Base-by-base conservation (phyloP, 257 asterid species). In the Echium plantagineum region DNA sequence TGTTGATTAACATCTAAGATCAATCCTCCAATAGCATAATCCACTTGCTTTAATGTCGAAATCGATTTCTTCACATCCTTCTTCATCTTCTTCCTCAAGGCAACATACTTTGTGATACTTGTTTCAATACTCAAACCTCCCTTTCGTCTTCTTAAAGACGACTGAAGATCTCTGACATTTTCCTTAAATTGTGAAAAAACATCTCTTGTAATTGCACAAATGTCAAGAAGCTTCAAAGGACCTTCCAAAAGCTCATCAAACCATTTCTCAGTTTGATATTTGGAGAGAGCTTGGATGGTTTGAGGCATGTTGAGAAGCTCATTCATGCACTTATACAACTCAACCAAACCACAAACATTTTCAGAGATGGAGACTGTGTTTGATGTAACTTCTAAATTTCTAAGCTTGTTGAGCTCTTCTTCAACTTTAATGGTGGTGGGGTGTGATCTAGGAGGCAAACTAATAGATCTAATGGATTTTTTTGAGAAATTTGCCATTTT, bases 11-110 rank as follows among this genome's bases (percentile, higher is more conserved):
- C 32, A 28, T 28, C 32, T 28, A 28, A 1, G 5, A 28, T 28
- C 5, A 6, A 70, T 18, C 52, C 9, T 5, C 7, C 49, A 24
- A 61, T 64, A 17, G 57, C 66, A 9, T 47, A 62, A 61, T 71
- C 75, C 3, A 72, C 60, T 59, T 62, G 57, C 55, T 71, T 71
- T 62, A 67, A 55, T 9, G 65, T 28, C 5, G 32, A 28, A 18
- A 63, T 57, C 20, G 48, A 67, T 59, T 46, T 72, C 60, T 59
- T 63, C 38, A 60, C 63, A 15, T 63, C 67, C 57, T 53, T 67
- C 73, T 72, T 72, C 70, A 63, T 67, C 63, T 71, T 66, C 76
- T 62, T 71, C 21, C 66, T 59, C 20, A 54, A 64, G 16, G 63
- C 60, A 13, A 12, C 20, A 31, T 70, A 70, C 13, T 57, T 66